Base-by-base conservation (phyloP, 2,329 filamentous ascomycete genomes). In the Scolecobasidium constrictum region DNA sequence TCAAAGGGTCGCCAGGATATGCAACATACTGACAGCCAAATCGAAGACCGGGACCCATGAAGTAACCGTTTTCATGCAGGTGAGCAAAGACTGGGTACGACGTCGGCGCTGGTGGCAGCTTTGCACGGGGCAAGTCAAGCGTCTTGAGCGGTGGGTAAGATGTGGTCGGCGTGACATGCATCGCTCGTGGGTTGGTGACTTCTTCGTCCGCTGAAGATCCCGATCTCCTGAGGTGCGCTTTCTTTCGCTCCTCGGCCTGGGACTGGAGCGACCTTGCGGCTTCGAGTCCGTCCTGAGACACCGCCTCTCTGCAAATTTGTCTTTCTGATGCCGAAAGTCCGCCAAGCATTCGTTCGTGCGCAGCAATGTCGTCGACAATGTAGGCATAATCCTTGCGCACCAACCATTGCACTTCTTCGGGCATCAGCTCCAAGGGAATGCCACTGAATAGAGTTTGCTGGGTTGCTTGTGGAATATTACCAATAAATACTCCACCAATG, bases 21-120 rank as follows among this genome's bases (percentile, higher is more conserved):
- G 93, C 86, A 52, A 87, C 86, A 63, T 94, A 95, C 55, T 92
- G 79, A 53, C 88, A 93, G 19, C 92, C 92, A 55, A 98, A 98
- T 19, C 92, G 84, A 41, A 98, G 72, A 6, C 92, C 92, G 1
- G 92, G 92, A 43, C 87, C 88, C 56, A 92, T 78, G 65, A 83
- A 96, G 64, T 90, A 95, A 39, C 83, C 84, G 15, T 74, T 70
- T 5, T 73, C 69, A 56, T 95, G 85, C 19, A 98, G 68, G 57
- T 92, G 81, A 26, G 76, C 77, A 62, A 86, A 94, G 17, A 96
- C 68, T 3, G 85, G 78, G 52, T 86, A 88, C 2, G 77, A 79
- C 15, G 64, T 61, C 3, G 73, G 65, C 4, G 63, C 62, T 18
- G 42, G 42, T 19, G 56, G 56, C 11, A 58, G 42, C n/a, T 35